Evolutionary conservation across 1,284 basidiomycete species (phyloP).

Genomic region (Cutaneotrichosporon cutaneum): DNA sequence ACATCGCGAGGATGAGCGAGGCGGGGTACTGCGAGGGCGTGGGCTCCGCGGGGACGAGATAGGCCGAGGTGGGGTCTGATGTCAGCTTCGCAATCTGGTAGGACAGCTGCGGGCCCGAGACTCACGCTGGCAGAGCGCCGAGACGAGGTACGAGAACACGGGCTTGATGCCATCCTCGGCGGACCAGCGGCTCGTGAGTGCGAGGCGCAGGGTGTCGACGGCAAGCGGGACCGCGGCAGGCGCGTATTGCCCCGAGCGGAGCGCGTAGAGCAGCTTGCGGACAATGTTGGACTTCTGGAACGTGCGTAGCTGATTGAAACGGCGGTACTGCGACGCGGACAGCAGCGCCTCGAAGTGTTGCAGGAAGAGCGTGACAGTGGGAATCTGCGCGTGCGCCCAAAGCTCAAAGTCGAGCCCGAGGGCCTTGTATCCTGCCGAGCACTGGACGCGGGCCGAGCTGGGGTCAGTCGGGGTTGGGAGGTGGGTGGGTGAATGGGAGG

Average conservation of each 20-base stretch:
- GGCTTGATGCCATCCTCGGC: conserved; percentile 67
- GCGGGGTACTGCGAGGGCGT: conserved; percentile 41
- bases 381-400: conserved; percentile 69
- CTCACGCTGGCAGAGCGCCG: conserved; percentile 71
- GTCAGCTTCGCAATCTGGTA: not conserved
- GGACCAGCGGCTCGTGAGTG: conserved; percentile 45
- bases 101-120: not conserved
- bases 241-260: conserved; percentile 73
- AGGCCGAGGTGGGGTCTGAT: conserved; percentile 4
- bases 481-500: no score
- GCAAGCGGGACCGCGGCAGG: conserved; percentile 60
- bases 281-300: conserved; percentile 70
- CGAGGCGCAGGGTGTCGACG: conserved; percentile 49
- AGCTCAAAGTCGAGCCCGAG: conserved; percentile 87
- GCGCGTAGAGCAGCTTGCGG: conserved; percentile 72
- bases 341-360: conserved; percentile 74
- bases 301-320: conserved; percentile 67
- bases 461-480: conserved; percentile 8
- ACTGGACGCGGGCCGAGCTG: conserved; percentile 76
- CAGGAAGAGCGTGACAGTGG: conserved; percentile 73
- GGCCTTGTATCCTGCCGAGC: conserved; percentile 75
- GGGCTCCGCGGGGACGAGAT: conserved; percentile 28
- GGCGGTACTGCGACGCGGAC: conserved; percentile 65
- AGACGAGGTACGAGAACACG: conserved; percentile 77
- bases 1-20: conserved; percentile 38